A percentile compares a stretch with the other conserved stretches of the same genome.
These are phyloP conservation scores for Incumbomyces delicatus DNA, from an alignment of 2,329 filamentous ascomycete genomes.

Conservation along the genomic window DNA sequence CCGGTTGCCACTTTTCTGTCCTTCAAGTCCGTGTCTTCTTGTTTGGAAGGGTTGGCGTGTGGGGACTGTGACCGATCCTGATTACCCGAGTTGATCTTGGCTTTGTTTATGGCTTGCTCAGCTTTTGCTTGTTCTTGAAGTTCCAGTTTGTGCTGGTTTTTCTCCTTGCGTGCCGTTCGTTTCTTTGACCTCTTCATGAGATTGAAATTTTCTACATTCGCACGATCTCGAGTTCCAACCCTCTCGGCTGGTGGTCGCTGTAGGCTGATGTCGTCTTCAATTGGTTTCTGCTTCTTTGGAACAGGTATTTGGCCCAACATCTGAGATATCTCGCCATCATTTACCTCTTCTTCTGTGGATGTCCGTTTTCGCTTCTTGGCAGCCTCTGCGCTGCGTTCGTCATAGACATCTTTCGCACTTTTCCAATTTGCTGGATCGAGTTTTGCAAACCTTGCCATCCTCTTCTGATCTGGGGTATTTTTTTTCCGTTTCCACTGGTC, in stretches of 20 bases:
- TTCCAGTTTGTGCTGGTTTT: not conserved
- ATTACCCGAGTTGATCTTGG: too few species aligned
- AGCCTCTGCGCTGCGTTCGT: conserved; percentile 60
- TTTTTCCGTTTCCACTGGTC: conserved; percentile 94
- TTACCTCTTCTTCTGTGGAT: not conserved
- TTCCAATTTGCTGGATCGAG: conserved; percentile 84
- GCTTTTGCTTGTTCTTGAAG: conserved; percentile 23
- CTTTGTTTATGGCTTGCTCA: not conserved
- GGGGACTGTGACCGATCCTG: too few species aligned
- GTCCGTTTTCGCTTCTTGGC: conserved; percentile 66
- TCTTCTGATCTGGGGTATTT: conserved; percentile 82
- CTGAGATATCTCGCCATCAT: conserved; percentile 18
- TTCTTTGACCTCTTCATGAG: conserved; percentile 22
- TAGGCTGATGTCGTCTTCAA: too few species aligned
- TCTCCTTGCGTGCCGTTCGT: not conserved
- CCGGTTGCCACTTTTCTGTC: too few species aligned
- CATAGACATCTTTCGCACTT: conserved; percentile 86
- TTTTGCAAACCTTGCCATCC: conserved; percentile 74
- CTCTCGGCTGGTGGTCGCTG: too few species aligned
- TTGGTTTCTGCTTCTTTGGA: conserved; percentile 10
- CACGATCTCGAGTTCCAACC: conserved; percentile 2
- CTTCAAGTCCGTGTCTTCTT: too few species aligned
- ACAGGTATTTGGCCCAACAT: too few species aligned
- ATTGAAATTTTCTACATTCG: conserved; percentile 32
- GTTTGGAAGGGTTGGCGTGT: too few species aligned